A percentile compares a stretch with the other conserved stretches of the same genome.
Conservation (phyloP, 164 flowering plant species). For the Magnolia officinalis region DNA sequence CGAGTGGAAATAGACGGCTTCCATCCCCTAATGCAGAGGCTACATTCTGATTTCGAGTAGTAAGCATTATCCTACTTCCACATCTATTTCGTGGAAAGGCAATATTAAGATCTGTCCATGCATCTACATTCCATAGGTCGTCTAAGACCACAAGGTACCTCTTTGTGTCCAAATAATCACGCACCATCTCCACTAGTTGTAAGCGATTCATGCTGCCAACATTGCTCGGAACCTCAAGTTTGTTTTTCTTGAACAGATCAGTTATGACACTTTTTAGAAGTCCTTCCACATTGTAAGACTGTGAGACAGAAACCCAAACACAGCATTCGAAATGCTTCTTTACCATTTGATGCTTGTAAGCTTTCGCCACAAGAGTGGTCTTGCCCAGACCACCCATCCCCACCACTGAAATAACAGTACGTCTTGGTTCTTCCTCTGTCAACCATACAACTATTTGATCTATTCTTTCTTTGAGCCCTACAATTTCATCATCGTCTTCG, state of each 20-base stretch:
- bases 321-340: conserved; percentile 23
- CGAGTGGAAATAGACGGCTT: neutral
- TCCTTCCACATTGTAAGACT: conserved; percentile 3
- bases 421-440: conserved; percentile 24
- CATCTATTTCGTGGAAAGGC: conserved; percentile 15
- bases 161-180: neutral
- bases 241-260: neutral
- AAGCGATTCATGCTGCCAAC: neutral
- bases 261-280: neutral
- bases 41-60: conserved; percentile 33
- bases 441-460: conserved; percentile 27
- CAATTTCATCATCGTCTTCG: conserved; percentile 21
- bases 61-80: conserved; percentile 32
- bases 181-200: neutral
- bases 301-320: conserved; percentile 37
- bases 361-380: conserved; percentile 38
- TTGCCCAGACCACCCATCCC: conserved; percentile 64
- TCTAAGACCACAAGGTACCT: conserved; percentile 39
- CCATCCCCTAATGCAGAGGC: conserved; percentile 28
- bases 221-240: conserved; percentile 20
- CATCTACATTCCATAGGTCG: conserved; percentile 20
- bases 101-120: neutral
- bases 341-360: conserved; percentile 20
- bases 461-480: conserved; percentile 34
- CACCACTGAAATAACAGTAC: conserved; percentile 33